A percentile compares a stretch with the other conserved stretches of the same genome.
phyloP scores from a whole-genome alignment of 371 early-diverging fungal genomes.

The Rhizopus stolonifer region DNA sequence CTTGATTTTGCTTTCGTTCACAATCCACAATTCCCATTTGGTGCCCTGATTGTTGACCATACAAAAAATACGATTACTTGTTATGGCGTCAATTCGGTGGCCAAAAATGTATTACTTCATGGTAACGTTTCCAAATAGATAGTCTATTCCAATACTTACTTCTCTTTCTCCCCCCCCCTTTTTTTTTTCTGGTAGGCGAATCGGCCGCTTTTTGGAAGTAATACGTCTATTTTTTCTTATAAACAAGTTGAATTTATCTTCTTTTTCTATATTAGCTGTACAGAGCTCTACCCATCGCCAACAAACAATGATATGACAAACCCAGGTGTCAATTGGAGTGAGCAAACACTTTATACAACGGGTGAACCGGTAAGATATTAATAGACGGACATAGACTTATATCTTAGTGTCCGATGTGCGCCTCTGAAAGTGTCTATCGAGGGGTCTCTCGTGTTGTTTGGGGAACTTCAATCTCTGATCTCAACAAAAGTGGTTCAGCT shows the following conservation, averaged over 20 bases:
- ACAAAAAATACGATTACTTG: constrained; percentile 26
- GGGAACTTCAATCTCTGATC: constrained; percentile 40
- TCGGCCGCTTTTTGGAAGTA: constrained; percentile 41
- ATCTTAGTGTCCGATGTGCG: constrained; percentile 38
- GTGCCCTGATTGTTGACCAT: constrained; percentile 35
- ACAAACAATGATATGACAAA: constrained; percentile 29
- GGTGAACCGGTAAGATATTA: constrained; percentile 31
- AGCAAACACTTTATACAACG: constrained; percentile 40
- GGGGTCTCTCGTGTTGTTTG: constrained; percentile 37
- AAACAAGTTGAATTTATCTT: no score
- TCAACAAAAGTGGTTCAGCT: constrained; percentile 34
- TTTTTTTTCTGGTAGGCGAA: constrained; percentile 21
- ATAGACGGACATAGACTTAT: no score
- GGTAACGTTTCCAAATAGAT: constrained; percentile 9
- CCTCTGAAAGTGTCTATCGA: constrained; percentile 38
- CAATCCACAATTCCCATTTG: constrained; percentile 31
- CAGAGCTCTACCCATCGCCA: constrained; percentile 38
- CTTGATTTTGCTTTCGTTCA: constrained; percentile 26
- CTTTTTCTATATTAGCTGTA: constrained; percentile 32
- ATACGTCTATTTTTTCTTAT: background rate
- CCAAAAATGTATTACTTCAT: constrained; percentile 27
- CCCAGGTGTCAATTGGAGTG: constrained; percentile 35
- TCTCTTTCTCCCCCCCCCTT: no score
- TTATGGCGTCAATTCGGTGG: constrained; percentile 29
- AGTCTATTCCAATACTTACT: no score